Evolutionary conservation across 1,284 basidiomycete species (phyloP), one percentile per base, ranked within the genome.

Genomic region (Inonotus obliquus): DNA sequence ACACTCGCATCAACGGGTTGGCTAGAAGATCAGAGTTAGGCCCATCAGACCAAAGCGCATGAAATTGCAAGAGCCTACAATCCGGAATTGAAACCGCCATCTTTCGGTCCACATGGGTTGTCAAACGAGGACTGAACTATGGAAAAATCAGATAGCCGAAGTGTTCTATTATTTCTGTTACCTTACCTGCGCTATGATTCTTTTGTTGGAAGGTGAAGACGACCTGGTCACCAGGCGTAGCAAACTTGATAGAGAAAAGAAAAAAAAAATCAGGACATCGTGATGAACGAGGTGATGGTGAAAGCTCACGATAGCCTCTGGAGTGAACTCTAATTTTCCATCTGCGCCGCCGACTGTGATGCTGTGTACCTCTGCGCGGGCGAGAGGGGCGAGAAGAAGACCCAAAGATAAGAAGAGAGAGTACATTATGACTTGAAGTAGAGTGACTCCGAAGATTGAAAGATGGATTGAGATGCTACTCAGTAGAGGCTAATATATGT

Each of bases 71-170:
- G 44, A 57, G 74, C 82, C 66, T 66, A 86, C 84, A 85, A 86
- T 69, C 82, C 83, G 60, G 82, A 80, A 70, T 81, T 75, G 63
- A 85, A 74, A 53, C 83, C 83, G 48, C 79, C 80, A 10, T 75
- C 73, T 53, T 78, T 75, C 49, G 63, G 72, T 45, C 75, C 74
- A 72, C 84, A 83, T 29, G 85, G 81, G 66, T 73, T 71, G 57
- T 75, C 76, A 67, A 85, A 82, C 37, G 82, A 77, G n/a, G 81
- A 81, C 70, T 84, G 83, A 29, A 81, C 79, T 35, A 78, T 17
- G 17, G 32, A 17, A 35, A 2, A 52, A 4, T 52, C 29, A 52
- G 32, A n/a, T 2, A 2, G 17, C 4, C 27, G n/a, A 21, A 13
- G 9, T 17, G 27, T 27, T 52, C 51, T 29, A 9, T 10, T 19